A percentile compares a stretch with the other conserved stretches of the same genome.
phyloP scores from a whole-genome alignment of 2,329 filamentous ascomycete genomes.

The Microcera coccophila region DNA sequence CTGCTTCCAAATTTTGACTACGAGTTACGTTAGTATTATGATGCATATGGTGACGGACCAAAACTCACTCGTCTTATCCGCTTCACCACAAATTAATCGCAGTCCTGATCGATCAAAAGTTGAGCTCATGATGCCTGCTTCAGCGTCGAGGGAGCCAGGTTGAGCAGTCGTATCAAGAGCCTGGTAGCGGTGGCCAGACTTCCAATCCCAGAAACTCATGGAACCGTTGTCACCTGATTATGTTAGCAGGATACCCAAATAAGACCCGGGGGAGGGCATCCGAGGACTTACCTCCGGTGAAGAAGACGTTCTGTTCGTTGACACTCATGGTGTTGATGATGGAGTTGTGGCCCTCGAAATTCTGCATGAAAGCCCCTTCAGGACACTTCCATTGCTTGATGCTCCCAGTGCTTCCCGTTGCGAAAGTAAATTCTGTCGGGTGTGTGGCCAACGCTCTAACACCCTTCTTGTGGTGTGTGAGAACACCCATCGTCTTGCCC shows the following conservation, averaged over 20 bases:
- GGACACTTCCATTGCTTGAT: slow-evolving; percentile 99
- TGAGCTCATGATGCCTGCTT: slow-evolving; percentile 90
- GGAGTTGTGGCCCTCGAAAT: slow-evolving; percentile 93
- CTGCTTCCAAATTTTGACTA: slow-evolving; percentile 92
- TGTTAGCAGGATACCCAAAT: slow-evolving; percentile 6
- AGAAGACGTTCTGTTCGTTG: slow-evolving; percentile 92
- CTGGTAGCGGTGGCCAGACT: slow-evolving; percentile 90
- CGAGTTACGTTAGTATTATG: slow-evolving; percentile 21
- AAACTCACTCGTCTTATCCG: slow-evolving; percentile 80
- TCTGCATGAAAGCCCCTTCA: slow-evolving; percentile 97
- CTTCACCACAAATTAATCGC: slow-evolving; percentile 87
- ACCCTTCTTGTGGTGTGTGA: slow-evolving; percentile 98
- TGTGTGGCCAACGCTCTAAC: slow-evolving; percentile 81
- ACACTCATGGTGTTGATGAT: slow-evolving; percentile 93
- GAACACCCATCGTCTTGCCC: slow-evolving; percentile 89
- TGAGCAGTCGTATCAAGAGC: slow-evolving; percentile 86
- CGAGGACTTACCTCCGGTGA: slow-evolving; percentile 65
- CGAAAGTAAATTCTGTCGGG: slow-evolving; percentile 93
- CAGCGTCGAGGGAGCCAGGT: slow-evolving; percentile 88
- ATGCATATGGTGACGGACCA: neutral
- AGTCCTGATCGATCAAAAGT: slow-evolving; percentile 88
- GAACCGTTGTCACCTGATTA: slow-evolving; percentile 75
- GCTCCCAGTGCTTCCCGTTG: slow-evolving; percentile 81
- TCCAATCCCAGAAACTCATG: slow-evolving; percentile 99
- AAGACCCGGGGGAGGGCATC: neutral